These are phyloP conservation scores for Viola pubescens DNA, from an alignment of 441 rosid genomes.

Conservation along the genomic window DNA sequence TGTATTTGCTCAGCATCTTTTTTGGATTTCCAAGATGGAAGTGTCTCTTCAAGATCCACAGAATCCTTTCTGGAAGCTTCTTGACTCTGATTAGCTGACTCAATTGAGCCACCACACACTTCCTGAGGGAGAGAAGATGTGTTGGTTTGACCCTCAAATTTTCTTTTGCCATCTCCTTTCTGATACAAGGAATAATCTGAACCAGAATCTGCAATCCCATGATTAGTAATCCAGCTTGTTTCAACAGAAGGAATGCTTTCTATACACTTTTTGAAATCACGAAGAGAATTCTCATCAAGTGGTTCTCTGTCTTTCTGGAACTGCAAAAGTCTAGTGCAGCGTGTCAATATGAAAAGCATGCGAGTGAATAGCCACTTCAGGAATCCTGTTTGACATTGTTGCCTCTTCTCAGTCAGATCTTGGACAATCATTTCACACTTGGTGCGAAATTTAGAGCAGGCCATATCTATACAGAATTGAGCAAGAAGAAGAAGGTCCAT, in stretches of 20 bases:
- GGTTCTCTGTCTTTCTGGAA: slow-evolving; percentile 70
- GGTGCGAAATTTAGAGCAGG: slow-evolving; percentile 49
- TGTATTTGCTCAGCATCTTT: slow-evolving; percentile 25
- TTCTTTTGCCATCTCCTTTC: slow-evolving; percentile 26
- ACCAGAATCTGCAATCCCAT: slow-evolving; percentile 35
- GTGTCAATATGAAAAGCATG: slow-evolving; percentile 76
- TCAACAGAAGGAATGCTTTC: slow-evolving; percentile 74
- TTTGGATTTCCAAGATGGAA: slow-evolving; percentile 26
- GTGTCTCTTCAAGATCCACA: slow-evolving; percentile 23
- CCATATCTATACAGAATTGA: slow-evolving; percentile 53
- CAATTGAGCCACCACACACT: slow-evolving; percentile 16
- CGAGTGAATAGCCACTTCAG: slow-evolving; percentile 71
- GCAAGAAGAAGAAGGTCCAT: slow-evolving; percentile 52
- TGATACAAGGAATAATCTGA: slow-evolving; percentile 24
- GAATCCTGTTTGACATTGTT: slow-evolving; percentile 53
- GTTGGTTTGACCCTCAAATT: slow-evolving; percentile 20
- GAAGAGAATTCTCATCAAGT: slow-evolving; percentile 58
- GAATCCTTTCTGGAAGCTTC: slow-evolving; percentile 25
- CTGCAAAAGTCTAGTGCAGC: slow-evolving; percentile 73
- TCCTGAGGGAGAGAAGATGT: slow-evolving; percentile 31
- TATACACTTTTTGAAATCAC: slow-evolving; percentile 59
- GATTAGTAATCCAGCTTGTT: slow-evolving; percentile 42
- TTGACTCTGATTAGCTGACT: slow-evolving; percentile 21
- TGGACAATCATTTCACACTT: slow-evolving; percentile 70
- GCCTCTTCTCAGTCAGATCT: slow-evolving; percentile 60